phyloP scores from a whole-genome alignment of 1,139 yeast genomes.

The Scheffersomyces quercinus region DNA sequence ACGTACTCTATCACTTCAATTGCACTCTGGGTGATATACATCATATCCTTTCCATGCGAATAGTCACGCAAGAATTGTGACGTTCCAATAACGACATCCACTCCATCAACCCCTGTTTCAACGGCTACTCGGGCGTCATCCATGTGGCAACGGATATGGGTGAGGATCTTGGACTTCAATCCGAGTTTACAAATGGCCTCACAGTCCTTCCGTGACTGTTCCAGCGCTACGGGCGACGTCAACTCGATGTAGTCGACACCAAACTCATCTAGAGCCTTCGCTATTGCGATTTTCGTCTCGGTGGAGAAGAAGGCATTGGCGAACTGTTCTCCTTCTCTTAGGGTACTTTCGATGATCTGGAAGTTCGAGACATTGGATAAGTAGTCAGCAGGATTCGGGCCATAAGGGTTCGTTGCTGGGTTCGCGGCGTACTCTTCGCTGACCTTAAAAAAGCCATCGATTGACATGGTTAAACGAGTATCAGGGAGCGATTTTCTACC shows the following conservation, averaged over 20 bases:
- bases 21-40: constrained; percentile 94
- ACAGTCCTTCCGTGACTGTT: constrained; percentile 90
- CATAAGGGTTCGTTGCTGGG: constrained; percentile 69
- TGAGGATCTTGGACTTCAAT: constrained; percentile 87
- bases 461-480: neutral
- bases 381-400: constrained; percentile 92
- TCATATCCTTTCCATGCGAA: constrained; percentile 98
- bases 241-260: constrained; percentile 98
- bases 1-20: constrained; percentile 96
- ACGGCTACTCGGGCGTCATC: constrained; percentile 98
- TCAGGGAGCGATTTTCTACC: neutral
- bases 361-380: constrained; percentile 87
- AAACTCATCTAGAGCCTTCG: constrained; percentile 94
- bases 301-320: constrained; percentile 96
- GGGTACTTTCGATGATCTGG: constrained; percentile 91
- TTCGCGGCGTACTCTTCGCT: constrained; percentile 3
- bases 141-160: constrained; percentile 97
- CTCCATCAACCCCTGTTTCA: constrained; percentile 98
- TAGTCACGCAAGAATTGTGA: constrained; percentile 92
- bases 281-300: constrained; percentile 95
- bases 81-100: constrained; percentile 97
- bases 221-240: constrained; percentile 97
- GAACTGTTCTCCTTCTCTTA: constrained; percentile 98
- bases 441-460: constrained; percentile 7
- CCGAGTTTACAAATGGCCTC: constrained; percentile 98